Evolutionary conservation across 495 filamentous ascomycete species (phyloP).

Genomic region (Aeminium ludgeri): DNA sequence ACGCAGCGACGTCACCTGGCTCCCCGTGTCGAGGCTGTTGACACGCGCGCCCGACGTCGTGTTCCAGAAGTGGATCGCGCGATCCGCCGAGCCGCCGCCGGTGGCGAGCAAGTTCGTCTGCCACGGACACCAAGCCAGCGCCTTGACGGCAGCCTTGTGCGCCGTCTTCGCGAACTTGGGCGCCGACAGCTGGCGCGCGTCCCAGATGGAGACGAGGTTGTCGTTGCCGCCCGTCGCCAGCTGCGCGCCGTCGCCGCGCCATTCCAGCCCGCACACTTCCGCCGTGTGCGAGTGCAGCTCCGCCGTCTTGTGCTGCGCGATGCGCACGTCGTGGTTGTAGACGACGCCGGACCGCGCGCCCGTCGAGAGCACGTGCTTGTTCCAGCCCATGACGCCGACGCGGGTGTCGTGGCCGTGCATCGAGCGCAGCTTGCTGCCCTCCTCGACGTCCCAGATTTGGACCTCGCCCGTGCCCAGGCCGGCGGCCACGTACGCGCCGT

Average conservation of each 20-base stretch:
- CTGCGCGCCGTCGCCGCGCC: constrained; percentile 89
- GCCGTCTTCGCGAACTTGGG: constrained; percentile 99
- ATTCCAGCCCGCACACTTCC: constrained; percentile 95
- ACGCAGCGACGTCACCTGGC: constrained; percentile 83
- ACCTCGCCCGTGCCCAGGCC: constrained; percentile 90
- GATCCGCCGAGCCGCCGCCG: constrained; percentile 88
- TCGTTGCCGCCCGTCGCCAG: constrained; percentile 96
- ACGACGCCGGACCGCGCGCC: constrained; percentile 89
- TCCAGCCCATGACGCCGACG: constrained; percentile 97
- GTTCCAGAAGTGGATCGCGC: constrained; percentile 99
- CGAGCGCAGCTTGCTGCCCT: constrained; percentile 84
- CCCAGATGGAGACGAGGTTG: constrained; percentile 98
- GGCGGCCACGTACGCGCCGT: constrained; percentile 91
- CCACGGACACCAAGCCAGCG: constrained; percentile 97
- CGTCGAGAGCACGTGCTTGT: constrained; percentile 89
- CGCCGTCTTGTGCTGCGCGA: constrained; percentile 93
- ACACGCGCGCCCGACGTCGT: constrained; percentile 88
- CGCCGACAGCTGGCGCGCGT: constrained; percentile 75
- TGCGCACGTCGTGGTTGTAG: constrained; percentile 96
- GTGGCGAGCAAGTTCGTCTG: constrained; percentile 92
- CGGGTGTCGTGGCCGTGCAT: constrained; percentile 96
- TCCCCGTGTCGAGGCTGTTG: constrained; percentile 97
- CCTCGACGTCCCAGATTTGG: constrained; percentile 98
- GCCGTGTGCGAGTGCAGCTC: constrained; percentile 93
- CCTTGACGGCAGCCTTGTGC: constrained; percentile 96